These are phyloP conservation scores for Castanea sativa DNA, from an alignment of 306 rosid species.

Conservation along the genomic window DNA sequence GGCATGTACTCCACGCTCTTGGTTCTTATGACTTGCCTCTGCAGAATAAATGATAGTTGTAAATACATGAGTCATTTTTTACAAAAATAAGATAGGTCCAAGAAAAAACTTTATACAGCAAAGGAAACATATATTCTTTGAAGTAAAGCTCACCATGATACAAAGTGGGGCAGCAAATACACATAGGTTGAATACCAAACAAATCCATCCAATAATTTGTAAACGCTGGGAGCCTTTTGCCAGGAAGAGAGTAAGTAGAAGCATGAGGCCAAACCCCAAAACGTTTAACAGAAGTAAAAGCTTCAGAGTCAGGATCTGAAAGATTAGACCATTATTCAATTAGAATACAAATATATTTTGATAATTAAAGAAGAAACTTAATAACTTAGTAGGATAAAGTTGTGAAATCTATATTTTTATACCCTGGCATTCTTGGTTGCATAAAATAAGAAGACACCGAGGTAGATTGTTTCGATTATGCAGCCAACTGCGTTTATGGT, in stretches of 20 bases:
- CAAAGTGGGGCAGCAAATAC: slow-evolving; percentile 93
- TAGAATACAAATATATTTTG: not conserved
- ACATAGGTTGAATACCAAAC: slow-evolving; percentile 67
- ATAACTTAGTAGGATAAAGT: not conserved
- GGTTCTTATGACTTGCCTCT: slow-evolving; percentile 70
- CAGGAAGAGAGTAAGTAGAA: slow-evolving; percentile 55
- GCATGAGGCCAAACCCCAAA: slow-evolving; percentile 73
- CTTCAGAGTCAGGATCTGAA: slow-evolving; percentile 59
- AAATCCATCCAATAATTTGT: slow-evolving; percentile 77
- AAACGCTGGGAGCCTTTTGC: slow-evolving; percentile 58
- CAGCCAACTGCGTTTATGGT: slow-evolving; percentile 85
- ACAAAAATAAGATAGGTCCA: not conserved
- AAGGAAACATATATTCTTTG: not conserved
- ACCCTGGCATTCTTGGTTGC: slow-evolving; percentile 73
- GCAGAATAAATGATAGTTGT: slow-evolving; percentile 16
- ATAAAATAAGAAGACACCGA: slow-evolving; percentile 56
- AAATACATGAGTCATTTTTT: not conserved
- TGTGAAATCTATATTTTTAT: not conserved
- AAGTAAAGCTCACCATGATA: slow-evolving; percentile 50
- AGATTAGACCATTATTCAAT: not conserved
- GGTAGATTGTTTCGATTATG: slow-evolving; percentile 60
- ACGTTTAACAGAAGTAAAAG: slow-evolving; percentile 61
- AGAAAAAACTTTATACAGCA: not conserved
- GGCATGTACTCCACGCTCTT: slow-evolving; percentile 96
- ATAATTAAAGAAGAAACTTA: not conserved